These are phyloP conservation scores for Phytophthora vignae DNA, from an alignment of 352 stramenopile species.

Conservation along the genomic window DNA sequence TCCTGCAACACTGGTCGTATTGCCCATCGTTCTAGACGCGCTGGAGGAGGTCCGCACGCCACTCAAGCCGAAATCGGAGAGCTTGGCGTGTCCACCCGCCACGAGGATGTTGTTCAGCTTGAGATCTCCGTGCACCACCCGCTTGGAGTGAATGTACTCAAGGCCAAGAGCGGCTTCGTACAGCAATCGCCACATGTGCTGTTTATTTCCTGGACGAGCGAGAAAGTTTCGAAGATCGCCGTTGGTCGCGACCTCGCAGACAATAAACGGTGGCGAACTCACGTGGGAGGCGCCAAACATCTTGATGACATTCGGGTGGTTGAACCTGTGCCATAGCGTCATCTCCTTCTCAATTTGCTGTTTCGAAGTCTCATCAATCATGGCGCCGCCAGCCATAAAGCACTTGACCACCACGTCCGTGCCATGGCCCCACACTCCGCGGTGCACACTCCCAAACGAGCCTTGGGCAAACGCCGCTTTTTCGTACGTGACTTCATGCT, in stretches of 20 bases:
- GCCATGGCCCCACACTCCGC: conserved; percentile 23
- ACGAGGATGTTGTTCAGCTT: background rate
- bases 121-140: background rate
- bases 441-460: conserved; percentile 24
- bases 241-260: conserved; percentile 32
- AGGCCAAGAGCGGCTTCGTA: conserved; percentile 40
- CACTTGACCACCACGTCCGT: conserved; percentile 43
- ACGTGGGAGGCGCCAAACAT: conserved; percentile 44
- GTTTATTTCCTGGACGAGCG: conserved; percentile 9
- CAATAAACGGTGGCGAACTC: conserved; percentile 26
- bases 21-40: background rate
- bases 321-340: conserved; percentile 27
- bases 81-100: background rate
- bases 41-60: background rate
- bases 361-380: background rate
- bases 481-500: conserved; percentile 20
- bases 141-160: background rate
- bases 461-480: conserved; percentile 17
- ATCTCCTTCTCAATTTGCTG: conserved; percentile 29
- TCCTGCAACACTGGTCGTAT: background rate
- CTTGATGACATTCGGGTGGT: conserved; percentile 29
- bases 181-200: conserved; percentile 34
- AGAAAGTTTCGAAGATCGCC: conserved; percentile 23
- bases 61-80: background rate
- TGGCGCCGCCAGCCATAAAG: conserved; percentile 9